Evolutionary conservation across 768 basidiomycete species (phyloP).

Genomic region (Chalciporus pseudorubinellus): DNA sequence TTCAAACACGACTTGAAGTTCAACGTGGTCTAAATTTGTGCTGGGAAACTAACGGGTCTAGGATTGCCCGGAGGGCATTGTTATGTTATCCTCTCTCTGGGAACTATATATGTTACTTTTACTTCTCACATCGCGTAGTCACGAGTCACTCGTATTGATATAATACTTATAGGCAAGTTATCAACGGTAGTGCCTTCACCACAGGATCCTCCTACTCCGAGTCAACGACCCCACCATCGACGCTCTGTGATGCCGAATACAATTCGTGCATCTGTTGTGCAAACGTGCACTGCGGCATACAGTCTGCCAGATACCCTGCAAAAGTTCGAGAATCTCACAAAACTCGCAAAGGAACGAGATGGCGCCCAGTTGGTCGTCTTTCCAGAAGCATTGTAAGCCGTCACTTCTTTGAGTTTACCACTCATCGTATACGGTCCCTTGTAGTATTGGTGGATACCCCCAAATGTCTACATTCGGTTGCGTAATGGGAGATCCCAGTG

Average conservation of each 20-base stretch:
- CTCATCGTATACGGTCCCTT: not conserved
- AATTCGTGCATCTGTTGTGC: slow-evolving; percentile 52
- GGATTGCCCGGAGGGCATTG: too few species aligned
- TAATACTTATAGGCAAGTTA: slow-evolving; percentile 1
- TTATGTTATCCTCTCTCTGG: not conserved
- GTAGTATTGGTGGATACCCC: slow-evolving; percentile 58
- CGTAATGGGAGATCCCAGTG: slow-evolving; percentile 47
- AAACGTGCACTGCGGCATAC: slow-evolving; percentile 48
- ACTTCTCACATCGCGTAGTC: not conserved
- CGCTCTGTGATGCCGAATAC: slow-evolving; percentile 25
- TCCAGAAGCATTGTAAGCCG: slow-evolving; percentile 55
- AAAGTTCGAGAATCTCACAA: slow-evolving; percentile 48
- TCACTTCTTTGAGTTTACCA: not conserved
- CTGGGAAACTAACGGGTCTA: too few species aligned
- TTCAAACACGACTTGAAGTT: too few species aligned
- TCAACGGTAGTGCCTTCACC: slow-evolving; percentile 3
- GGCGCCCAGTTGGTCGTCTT: slow-evolving; percentile 50
- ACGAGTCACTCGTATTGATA: not conserved
- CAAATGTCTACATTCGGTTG: slow-evolving; percentile 47
- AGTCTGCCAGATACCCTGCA: slow-evolving; percentile 44
- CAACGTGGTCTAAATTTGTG: too few species aligned
- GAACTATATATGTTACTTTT: slow-evolving; percentile 3
- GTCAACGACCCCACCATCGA: not conserved
- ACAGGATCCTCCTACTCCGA: not conserved
- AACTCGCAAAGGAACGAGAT: slow-evolving; percentile 46